A percentile compares a stretch with the other conserved stretches of the same genome.
These are phyloP conservation scores for Phlebiopsis gigantea DNA, from an alignment of 768 basidiomycete genomes.

Conservation along the genomic window DNA sequence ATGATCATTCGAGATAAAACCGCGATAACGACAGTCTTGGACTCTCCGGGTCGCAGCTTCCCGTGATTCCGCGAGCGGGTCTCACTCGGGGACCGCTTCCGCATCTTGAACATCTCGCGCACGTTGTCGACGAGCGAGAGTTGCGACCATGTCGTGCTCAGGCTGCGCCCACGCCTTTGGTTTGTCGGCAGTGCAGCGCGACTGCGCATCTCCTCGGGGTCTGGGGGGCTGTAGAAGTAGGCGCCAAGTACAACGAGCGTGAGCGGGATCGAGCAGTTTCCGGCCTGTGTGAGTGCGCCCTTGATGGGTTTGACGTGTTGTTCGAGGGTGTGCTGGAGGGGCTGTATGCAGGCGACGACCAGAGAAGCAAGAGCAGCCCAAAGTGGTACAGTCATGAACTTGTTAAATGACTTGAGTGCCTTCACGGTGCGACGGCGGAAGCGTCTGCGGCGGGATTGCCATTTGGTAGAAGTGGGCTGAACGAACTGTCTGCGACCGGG, in stretches of 20 bases:
- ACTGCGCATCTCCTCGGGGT: conserved; percentile 13
- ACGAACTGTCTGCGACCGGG: conserved; percentile 10
- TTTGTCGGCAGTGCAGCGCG: conserved; percentile 12
- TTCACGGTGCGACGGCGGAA: conserved; percentile 22
- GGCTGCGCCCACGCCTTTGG: conserved; percentile 12
- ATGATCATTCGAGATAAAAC: conserved; percentile 85
- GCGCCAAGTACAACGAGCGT: conserved; percentile 91
- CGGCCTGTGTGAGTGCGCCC: conserved; percentile 60
- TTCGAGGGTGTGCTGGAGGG: conserved; percentile 68
- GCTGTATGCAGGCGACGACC: conserved; percentile 69
- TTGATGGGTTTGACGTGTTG: conserved; percentile 60
- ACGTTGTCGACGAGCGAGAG: conserved; percentile 37
- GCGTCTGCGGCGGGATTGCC: conserved; percentile 24
- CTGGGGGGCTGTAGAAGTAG: conserved; percentile 65
- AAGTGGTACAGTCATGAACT: conserved; percentile 87
- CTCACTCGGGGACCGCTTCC: conserved; percentile 17
- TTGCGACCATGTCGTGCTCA: conserved; percentile 21
- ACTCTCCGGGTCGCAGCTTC: conserved; percentile 54
- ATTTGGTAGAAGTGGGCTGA: conserved; percentile 19
- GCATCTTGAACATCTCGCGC: conserved; percentile 37
- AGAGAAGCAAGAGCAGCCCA: conserved; percentile 75
- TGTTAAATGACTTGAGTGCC: conserved; percentile 41
- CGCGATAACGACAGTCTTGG: conserved; percentile 76
- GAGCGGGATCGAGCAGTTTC: conserved; percentile 79
- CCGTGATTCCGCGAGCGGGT: conserved; percentile 13